Base-by-base conservation (phyloP, 2,329 filamentous ascomycete genomes). In the Hypoxylon sp. region DNA sequence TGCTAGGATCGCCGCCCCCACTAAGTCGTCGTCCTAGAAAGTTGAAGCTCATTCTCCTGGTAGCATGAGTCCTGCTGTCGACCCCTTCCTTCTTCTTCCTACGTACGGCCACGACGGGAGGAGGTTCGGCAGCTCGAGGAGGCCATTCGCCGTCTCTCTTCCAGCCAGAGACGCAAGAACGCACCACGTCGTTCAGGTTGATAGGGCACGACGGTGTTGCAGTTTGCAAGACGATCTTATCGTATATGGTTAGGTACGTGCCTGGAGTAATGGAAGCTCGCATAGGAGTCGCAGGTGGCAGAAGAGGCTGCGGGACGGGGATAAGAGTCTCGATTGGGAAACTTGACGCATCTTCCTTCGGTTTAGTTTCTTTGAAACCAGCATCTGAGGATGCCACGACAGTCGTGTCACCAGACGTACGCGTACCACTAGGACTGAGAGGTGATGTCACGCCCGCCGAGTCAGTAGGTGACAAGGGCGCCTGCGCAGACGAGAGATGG, bases 61-160 rank as follows among this genome's bases (percentile, higher is more conserved):
- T 65, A 2, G 71, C 67, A 26, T 69, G 76, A 8, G 63, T 41
- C 41, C 49, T 69, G 29, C 58, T 62, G 24, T 33, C 46, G 40
- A 41, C 65, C 67, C 68, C 72, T 71, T 69, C 61, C 47, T 63
- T 66, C 52, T 59, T 79, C 71, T 74, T 79, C 65, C 75, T 79
- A 33, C 75, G 74, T 9, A 74, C 69, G 2, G 73, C 74, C 3
- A 76, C 69, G 9, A 65, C 73, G 58, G 68, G 74, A 50, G 65
- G 72, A 69, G 79, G 66, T 42, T 81, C 69, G 15, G 77, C 77
- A 0, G 81, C 73, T 65, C 84, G 85, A 1, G 90, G 91, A 3
- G 94, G 93, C 94, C 94, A 98, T 74, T 97, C 91, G 13, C 92
- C 93, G 68, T 95, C 91, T 35, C 91, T 83, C 74, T 96, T 96